Evolutionary conservation across 148 eudicot species (phyloP).

Genomic region (Polygonum aviculare): DNA sequence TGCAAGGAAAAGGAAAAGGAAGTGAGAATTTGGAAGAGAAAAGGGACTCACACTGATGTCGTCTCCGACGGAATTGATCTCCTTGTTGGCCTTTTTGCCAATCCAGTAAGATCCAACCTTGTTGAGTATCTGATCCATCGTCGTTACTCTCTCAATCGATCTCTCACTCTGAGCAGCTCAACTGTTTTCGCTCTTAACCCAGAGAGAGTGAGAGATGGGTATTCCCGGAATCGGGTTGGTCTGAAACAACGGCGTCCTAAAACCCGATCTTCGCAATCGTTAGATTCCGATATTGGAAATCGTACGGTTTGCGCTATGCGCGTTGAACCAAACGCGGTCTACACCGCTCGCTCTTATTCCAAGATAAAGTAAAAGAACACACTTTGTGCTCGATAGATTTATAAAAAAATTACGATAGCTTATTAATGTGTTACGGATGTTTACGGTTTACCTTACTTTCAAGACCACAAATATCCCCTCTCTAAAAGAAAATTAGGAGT

Average conservation of each 20-base stretch:
- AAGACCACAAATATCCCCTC: too few species aligned
- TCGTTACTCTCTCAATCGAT: background rate
- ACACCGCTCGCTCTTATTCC: background rate
- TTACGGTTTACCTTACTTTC: too few species aligned
- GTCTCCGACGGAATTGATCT: conserved; percentile 66
- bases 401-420: too few species aligned
- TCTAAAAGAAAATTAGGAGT: too few species aligned
- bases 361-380: too few species aligned
- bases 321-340: background rate
- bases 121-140: conserved; percentile 74
- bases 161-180: background rate
- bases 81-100: conserved; percentile 73
- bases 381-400: too few species aligned
- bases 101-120: conserved; percentile 93
- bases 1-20: background rate
- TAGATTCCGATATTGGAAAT: background rate
- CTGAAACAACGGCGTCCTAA: background rate
- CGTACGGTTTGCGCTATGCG: background rate
- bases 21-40: background rate
- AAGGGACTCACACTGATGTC: conserved; percentile 53
- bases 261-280: background rate
- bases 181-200: background rate
- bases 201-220: conserved; percentile 4
- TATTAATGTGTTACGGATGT: too few species aligned
- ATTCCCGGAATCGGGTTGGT: background rate